A percentile compares a stretch with the other conserved stretches of the same genome.
Evolutionary conservation across 2,329 filamentous ascomycete genomes (phyloP).

Genomic region (Ceratocystis lukuohia): DNA sequence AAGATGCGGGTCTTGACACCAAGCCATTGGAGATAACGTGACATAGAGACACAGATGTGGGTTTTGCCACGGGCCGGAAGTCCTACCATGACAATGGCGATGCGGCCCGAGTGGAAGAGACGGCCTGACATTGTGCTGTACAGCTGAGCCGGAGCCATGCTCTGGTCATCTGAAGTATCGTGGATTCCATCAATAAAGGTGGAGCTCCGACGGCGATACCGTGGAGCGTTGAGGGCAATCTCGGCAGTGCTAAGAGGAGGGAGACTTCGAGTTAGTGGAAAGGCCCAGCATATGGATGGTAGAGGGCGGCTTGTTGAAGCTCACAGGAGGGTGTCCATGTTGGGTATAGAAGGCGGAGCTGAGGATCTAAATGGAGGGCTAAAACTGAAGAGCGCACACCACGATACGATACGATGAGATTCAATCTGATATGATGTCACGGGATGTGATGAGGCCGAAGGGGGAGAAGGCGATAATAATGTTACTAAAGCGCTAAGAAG

Average conservation of each 20-base stretch:
- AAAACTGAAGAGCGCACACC: background rate
- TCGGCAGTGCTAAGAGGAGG: slow-evolving; percentile 57
- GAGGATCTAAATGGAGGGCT: background rate
- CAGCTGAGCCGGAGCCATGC: slow-evolving; percentile 87
- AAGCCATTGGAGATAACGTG: slow-evolving; percentile 89
- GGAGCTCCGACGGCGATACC: slow-evolving; percentile 82
- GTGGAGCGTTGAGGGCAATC: slow-evolving; percentile 77
- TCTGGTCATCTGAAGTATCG: slow-evolving; percentile 66
- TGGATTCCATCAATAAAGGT: slow-evolving; percentile 97
- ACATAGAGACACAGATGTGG: slow-evolving; percentile 89
- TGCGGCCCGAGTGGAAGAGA: slow-evolving; percentile 91
- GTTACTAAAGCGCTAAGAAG: too few species aligned
- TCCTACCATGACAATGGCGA: slow-evolving; percentile 94
- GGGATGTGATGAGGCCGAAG: too few species aligned
- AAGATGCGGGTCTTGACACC: slow-evolving; percentile 98
- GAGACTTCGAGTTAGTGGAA: slow-evolving; percentile 18
- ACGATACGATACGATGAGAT: background rate
- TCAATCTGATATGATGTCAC: too few species aligned
- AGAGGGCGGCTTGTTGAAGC: background rate
- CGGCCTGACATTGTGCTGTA: slow-evolving; percentile 97
- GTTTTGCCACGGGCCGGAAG: slow-evolving; percentile 93
- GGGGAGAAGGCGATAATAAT: too few species aligned
- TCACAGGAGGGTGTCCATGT: slow-evolving; percentile 22
- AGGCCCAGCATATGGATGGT: background rate
- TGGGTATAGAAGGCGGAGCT: background rate